Conservation (phyloP, 306 rosid genomes). For the Medicago ruthenica region DNA sequence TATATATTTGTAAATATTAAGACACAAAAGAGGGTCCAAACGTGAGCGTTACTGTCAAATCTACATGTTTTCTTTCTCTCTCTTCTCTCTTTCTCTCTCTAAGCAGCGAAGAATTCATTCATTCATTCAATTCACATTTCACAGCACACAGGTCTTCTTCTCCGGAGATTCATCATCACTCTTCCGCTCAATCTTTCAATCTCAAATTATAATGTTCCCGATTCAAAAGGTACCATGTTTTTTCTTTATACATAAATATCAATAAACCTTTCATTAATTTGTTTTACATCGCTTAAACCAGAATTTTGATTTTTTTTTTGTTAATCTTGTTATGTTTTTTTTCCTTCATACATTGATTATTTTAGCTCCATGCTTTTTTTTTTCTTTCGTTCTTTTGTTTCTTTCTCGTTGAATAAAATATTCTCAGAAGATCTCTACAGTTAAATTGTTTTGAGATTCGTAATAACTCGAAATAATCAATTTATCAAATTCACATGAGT, state of each 20-base stretch:
- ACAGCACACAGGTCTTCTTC: slow-evolving; percentile 39
- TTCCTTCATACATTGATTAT: slow-evolving; percentile 43
- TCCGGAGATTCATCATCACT: slow-evolving; percentile 58
- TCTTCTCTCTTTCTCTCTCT: neutral
- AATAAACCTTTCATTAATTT: neutral
- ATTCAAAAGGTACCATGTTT: slow-evolving; percentile 74
- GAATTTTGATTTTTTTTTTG: slow-evolving; percentile 21
- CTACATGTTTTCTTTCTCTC: slow-evolving; percentile 69
- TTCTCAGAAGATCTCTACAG: slow-evolving; percentile 34
- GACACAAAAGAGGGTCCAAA: slow-evolving; percentile 49
- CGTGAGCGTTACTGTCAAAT: slow-evolving; percentile 93
- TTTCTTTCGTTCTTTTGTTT: neutral
- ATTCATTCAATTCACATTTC: slow-evolving; percentile 39
- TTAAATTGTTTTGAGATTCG: slow-evolving; percentile 29
- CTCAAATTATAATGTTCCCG: slow-evolving; percentile 72
- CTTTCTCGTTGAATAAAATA: slow-evolving; percentile 5
- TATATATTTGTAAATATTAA: neutral
- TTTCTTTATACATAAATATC: neutral
- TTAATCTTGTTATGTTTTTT: slow-evolving; percentile 27
- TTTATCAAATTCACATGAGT: slow-evolving; percentile 1
- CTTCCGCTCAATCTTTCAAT: slow-evolving; percentile 62
- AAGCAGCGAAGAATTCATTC: neutral
- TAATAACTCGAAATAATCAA: slow-evolving; percentile 37
- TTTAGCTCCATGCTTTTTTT: neutral
- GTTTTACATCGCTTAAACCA: neutral